Evolutionary conservation across 768 basidiomycete genomes (phyloP), one percentile per base, ranked within the genome.

Genomic region (Trametes punicea): DNA sequence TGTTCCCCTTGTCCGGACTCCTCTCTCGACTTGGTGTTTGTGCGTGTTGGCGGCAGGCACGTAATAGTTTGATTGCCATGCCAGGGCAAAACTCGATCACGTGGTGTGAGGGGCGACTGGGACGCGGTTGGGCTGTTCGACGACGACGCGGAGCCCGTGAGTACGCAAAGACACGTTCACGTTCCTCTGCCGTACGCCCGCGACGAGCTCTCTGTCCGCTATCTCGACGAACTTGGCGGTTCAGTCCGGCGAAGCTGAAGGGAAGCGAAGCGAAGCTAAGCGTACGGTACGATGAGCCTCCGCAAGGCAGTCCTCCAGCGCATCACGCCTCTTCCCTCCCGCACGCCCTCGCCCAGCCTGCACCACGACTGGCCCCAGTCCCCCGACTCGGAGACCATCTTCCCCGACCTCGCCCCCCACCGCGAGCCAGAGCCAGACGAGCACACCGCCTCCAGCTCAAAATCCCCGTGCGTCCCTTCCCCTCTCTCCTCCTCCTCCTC

Each of bases 251-350:
- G n/a, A n/a, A n/a, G n/a, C n/a, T n/a, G n/a, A n/a, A n/a, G n/a
- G n/a, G n/a, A n/a, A n/a, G n/a, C n/a, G n/a, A n/a, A n/a, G n/a
- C n/a, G n/a, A 13, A 31, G 31, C 7, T 13, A 13, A 8, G 7
- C 31, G 31, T 13, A 45, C 33, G 39, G 49, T 34, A 36, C 47
- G 18, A 60, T 60, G 58, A 60, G 58, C 58, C 58, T 60, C 58
- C 58, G 58, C 49, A 60, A 55, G 53, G 58, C 58, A 48, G 58
- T 60, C 48, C 58, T 60, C 44, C 58, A 60, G 47, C 58, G 58
- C 48, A 60, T 60, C 34, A 60, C 58, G 10, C 58, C 58, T 27
- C 53, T 55, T 13, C 58, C 58, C 29, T 55, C 53, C 49, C 47
- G 58, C 42, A 60, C 58, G 6, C 58, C 58, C 4, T 60, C 58